Evolutionary conservation across 225 moss, liverwort and hornwort genomes (phyloP), one percentile per base, ranked within the genome.

Genomic region (Polytrichum formosum): DNA sequence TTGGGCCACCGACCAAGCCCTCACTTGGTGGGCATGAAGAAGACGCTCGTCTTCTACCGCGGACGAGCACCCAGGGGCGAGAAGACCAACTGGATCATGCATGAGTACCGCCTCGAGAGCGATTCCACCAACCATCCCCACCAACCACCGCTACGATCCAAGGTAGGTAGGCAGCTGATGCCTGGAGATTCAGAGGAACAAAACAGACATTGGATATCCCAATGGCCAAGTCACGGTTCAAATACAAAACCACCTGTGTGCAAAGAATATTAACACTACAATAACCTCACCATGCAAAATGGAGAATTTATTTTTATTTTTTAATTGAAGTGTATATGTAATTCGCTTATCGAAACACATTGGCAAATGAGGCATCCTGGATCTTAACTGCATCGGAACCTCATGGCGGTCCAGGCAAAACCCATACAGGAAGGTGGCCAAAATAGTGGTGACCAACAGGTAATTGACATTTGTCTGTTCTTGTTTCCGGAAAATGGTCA

Each of bases 11-110:
- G 70, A 64, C 82, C 74, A 1, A 75, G 54, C 28, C 77, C 72
- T 17, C 35, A 67, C 5, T 67, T 85, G 6, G 77, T 85, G 72
- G 85, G 85, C 55, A 85, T 85, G 85, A 85, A 85, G 70, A 85
- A 85, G 65, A 85, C 85, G 35, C 76, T 85, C 13, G 85, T 85
- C 1, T 85, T 85, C 70, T 85, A 85, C 55, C 58, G 63, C 2
- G 85, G 85, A 26, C 85, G 85, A 18, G 85, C 85, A 22, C 85
- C 85, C 4, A 82, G 79, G 55, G 85, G 85, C 66, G 77, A 82
- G 79, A 85, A 85, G 72, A 82, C 82, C 6, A 75, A 79, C 74
- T 85, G 85, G 85, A 85, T 85, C 64, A 85, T 85, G 85, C 85
- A 85, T 55, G 85, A 85, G 62, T 85, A 85, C 54, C 82, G 85